Evolutionary conservation across 2,329 filamentous ascomycete species (phyloP), one percentile per base, ranked within the genome.

Genomic region (Sporothrix euskadiensis): DNA sequence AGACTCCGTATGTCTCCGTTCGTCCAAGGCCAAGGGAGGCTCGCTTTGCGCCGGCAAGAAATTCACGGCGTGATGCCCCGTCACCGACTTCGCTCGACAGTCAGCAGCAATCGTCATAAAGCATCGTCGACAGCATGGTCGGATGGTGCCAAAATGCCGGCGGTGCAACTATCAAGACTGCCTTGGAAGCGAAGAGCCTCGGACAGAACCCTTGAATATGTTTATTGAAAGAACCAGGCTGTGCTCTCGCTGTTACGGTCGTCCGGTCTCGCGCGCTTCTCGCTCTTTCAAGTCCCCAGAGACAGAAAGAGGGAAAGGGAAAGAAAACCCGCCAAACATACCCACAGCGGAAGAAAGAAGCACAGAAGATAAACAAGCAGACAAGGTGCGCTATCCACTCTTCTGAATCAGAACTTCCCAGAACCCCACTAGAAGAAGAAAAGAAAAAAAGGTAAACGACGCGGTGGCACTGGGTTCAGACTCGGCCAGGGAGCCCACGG

Each of bases 291-390:
- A n/a, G 16, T 22, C 19, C 35, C 10, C 9, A n/a, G 16, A 52
- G 47, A 14, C 6, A 56, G 26, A 35, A 35, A 39, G 5, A 47
- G 61, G 12, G 5, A 69, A 35, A 70, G 69, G 44, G n/a, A 63
- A 66, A 65, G 30, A 70, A 73, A 22, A 54, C 22, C 59, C 22
- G 30, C 35, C 57, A 65, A 63, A 30, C 61, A 66, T 61, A 61
- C 69, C 69, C 69, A 71, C 69, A 44, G 69, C 35, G 69, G 69
- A 71, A 59, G 26, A 54, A 71, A 65, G 19, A 32, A 39, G 61
- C 14, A 65, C 47, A 47, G 30, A 54, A 56, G 10, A 39, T 16
- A 26, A 69, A 30, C 26, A 26, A 26, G 26, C 26, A 26, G 26
- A 39, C 19, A 56, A n/a, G 66, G 30, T 52, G 49, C 52, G 39